Percentiles rank a stretch among this genome's conserved stretches.
These are phyloP conservation scores for Volvariella surrecta DNA, from an alignment of 1,284 basidiomycete genomes.

Conservation along the genomic window DNA sequence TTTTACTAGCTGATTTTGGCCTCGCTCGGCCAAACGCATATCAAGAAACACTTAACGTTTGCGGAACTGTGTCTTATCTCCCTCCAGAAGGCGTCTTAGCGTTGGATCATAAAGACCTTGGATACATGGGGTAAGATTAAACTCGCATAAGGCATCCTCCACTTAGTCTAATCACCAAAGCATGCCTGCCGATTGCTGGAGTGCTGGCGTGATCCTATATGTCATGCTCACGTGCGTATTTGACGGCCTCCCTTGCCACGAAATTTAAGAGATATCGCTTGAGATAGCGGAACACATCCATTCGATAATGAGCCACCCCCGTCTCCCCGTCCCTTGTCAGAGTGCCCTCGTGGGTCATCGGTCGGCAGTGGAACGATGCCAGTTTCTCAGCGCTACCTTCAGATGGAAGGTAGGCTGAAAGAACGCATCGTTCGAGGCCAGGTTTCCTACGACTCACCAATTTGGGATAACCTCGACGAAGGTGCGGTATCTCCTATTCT, in stretches of 20 bases:
- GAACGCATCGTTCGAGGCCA: constrained; percentile 56
- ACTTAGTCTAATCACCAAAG: constrained; percentile 20
- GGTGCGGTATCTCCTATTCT: constrained; percentile 34
- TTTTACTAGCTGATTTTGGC: constrained; percentile 83
- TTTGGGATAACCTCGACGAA: constrained; percentile 48
- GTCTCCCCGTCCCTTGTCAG: constrained; percentile 12
- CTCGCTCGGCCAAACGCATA: constrained; percentile 73
- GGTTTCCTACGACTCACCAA: constrained; percentile 40
- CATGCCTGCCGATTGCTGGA: constrained; percentile 82
- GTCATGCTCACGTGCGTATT: constrained; percentile 69
- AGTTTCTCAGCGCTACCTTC: constrained; percentile 37
- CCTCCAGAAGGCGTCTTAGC: constrained; percentile 77
- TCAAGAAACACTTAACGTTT: constrained; percentile 73
- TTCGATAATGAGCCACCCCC: constrained; percentile 47
- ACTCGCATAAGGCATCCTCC: neutral
- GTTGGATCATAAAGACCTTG: constrained; percentile 58
- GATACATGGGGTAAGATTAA: constrained; percentile 48
- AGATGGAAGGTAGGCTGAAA: constrained; percentile 53
- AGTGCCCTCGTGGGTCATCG: constrained; percentile 6
- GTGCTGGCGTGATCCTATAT: constrained; percentile 69
- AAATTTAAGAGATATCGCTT: neutral
- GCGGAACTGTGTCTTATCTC: constrained; percentile 78
- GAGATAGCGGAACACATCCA: constrained; percentile 58
- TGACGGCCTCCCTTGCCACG: constrained; percentile 3
- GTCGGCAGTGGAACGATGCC: constrained; percentile 22